Evolutionary conservation across 2,329 filamentous ascomycete species (phyloP).

Genomic region (Neopestalotiopsis sp.): DNA sequence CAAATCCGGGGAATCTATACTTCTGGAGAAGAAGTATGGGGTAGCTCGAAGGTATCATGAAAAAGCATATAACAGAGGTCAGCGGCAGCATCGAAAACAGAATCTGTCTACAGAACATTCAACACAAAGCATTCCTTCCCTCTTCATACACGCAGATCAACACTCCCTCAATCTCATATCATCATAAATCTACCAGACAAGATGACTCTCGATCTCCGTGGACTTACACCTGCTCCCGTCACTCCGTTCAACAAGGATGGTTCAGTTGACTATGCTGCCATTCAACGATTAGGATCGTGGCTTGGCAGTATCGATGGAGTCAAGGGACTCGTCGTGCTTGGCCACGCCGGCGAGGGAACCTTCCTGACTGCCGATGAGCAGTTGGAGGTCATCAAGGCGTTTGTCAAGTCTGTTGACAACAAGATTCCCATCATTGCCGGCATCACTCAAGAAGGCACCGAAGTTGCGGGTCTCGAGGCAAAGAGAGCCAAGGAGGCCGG

Average conservation of each 20-base stretch:
- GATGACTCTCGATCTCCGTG: constrained; percentile 47
- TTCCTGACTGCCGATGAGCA: constrained; percentile 57
- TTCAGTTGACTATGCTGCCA: constrained; percentile 54
- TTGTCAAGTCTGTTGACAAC: constrained; percentile 55
- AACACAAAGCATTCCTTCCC: not conserved
- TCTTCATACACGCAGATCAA: not conserved
- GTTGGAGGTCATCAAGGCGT: constrained; percentile 53
- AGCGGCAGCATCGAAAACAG: not conserved
- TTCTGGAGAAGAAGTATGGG: not conserved
- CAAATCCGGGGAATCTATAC: not conserved
- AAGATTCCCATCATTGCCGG: constrained; percentile 57
- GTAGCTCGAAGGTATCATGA: not conserved
- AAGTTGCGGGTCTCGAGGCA: constrained; percentile 56
- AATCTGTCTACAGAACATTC: not conserved
- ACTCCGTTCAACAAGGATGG: constrained; percentile 56
- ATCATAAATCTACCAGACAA: constrained; percentile 27
- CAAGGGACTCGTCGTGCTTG: constrained; percentile 57
- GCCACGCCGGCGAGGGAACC: constrained; percentile 59
- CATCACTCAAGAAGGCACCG: constrained; percentile 57
- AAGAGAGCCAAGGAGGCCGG: constrained; percentile 55
- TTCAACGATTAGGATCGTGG: constrained; percentile 58
- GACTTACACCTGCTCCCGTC: constrained; percentile 55
- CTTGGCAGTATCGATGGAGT: constrained; percentile 55
- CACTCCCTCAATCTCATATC: not conserved
- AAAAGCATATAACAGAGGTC: not conserved